Evolutionary conservation across 2,329 filamentous ascomycete species (phyloP).

Genomic region (Byssochlamys sp.): DNA sequence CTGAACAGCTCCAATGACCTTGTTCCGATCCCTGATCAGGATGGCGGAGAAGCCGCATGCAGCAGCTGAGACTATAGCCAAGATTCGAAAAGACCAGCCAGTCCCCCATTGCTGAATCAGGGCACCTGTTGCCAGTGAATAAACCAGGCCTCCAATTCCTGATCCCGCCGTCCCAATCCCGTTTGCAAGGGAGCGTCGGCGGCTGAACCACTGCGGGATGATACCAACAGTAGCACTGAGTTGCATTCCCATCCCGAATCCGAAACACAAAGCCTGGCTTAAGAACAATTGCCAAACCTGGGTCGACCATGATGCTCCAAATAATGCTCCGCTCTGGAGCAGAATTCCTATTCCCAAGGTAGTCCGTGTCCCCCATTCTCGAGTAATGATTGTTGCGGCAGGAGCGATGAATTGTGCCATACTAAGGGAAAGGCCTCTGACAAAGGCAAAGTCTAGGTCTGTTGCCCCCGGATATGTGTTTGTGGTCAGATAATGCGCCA

Average conservation of each 20-base stretch:
- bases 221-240: slow-evolving; percentile 50
- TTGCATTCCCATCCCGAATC: slow-evolving; percentile 53
- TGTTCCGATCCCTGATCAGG: slow-evolving; percentile 51
- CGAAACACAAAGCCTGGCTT: slow-evolving; percentile 52
- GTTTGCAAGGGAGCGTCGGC: slow-evolving; percentile 49
- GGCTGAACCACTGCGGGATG: slow-evolving; percentile 54
- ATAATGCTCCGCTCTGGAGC: slow-evolving; percentile 45
- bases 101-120: slow-evolving; percentile 49
- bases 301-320: slow-evolving; percentile 41
- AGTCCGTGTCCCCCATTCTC: slow-evolving; percentile 43
- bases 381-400: slow-evolving; percentile 45
- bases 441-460: slow-evolving; percentile 50
- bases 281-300: slow-evolving; percentile 54
- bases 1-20: slow-evolving; percentile 44
- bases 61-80: slow-evolving; percentile 46
- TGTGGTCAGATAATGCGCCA: slow-evolving; percentile 50
- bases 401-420: slow-evolving; percentile 50
- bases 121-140: slow-evolving; percentile 48
- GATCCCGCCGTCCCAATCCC: slow-evolving; percentile 50
- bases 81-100: slow-evolving; percentile 52
- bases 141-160: slow-evolving; percentile 52
- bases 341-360: slow-evolving; percentile 48
- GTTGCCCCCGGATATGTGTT: slow-evolving; percentile 47
- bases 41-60: slow-evolving; percentile 46
- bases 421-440: slow-evolving; percentile 51